Base-by-base conservation (phyloP, 2,329 filamentous ascomycete species). In the Simplicillium aogashimaense region DNA sequence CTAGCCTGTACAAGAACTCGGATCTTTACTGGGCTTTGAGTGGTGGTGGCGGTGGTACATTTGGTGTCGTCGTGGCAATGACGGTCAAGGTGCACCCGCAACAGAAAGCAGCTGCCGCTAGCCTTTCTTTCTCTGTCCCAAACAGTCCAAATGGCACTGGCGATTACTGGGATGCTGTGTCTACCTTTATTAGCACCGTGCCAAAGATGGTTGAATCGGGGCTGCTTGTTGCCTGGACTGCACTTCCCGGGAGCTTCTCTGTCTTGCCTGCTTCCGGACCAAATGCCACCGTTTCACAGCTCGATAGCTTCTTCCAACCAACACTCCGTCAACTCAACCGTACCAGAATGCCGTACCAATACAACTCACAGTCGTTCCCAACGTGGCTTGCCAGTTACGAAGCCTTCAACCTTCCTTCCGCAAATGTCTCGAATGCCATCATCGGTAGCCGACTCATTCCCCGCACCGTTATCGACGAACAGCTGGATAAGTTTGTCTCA, bases 1-100 rank as follows among this genome's bases (percentile, higher is more conserved):
- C 74, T 0, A 69, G 62, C 4, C 62, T 59, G 1, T 51, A 49
- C 0, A 44, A 67, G 28, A 72, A 81, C 46, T 42, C 60, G 0
- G 77, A 81, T 38, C 60, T 83, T 1, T 82, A 76, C 59, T 83
- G 77, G 78, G 79, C 78, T 2, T 55, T 81, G 1, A 63, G 64
- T 33, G 76, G 77, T 3, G 76, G 78, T 0, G 77, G 78, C 2
- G 71, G 67, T 9, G 74, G 75, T 13, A 79, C 66, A 25, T 82
- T 72, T 47, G 77, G 64, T 2, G 62, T 80, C 2, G 72, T 81
- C 2, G 54, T 67, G 13, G 73, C 70, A 2, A 62, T 79, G 53
- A 79, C 72, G 0, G 59, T 69, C 32, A 72, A 70, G 76, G 82
- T 40, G 5, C 20, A 25, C 20, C 20, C 20, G n/a, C n/a, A n/a